Base-by-base conservation (phyloP, 441 rosid genomes). In the Pelargonium citronellum region DNA sequence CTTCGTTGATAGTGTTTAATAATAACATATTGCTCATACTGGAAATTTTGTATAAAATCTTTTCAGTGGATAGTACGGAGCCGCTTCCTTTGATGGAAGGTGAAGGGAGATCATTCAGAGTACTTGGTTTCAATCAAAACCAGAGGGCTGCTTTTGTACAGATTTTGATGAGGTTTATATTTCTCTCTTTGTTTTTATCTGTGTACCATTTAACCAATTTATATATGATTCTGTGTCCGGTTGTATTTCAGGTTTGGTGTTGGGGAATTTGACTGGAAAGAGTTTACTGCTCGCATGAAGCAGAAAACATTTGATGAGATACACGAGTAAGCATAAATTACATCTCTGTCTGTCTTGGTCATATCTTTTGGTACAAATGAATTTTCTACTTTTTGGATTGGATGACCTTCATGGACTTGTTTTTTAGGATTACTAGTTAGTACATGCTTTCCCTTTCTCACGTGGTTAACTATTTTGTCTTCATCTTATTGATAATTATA, bases 11-110 rank as follows among this genome's bases (percentile, higher is more conserved):
- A n/a, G 16, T 34, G 20, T 43, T 51, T 51, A 64, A 62, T 69
- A 10, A 41, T 63, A 8, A 7, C 22, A 41, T 69, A 71, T 65
- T 70, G 57, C 57, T 69, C 17, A 39, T 44, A 8, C 19, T 73
- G 66, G 73, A 27, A 15, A 77, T 71, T 73, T 78, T 55, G 71
- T 63, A 69, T 43, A 62, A 47, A 43, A n/a, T 51, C 15, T 73
- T 74, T 74, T 76, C 82, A 83, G 91, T 69, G 69, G 97, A 92
- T 74, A 88, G 76, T 79, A 55, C 75, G 61, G 95, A 92, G 74
- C 89, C 96, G 13, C 67, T 79, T 81, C 97, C 99, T 71, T 77
- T 95, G 77, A 95, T 92, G 98, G 99, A 95, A 84, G 98, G 99
- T 67, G 99, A 92, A 78, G 99, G 99, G 73, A 87, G 89, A 71